Evolutionary conservation across 108 stramenopile genomes (phyloP).

Genomic region (Aurantiochytrium sp.): DNA sequence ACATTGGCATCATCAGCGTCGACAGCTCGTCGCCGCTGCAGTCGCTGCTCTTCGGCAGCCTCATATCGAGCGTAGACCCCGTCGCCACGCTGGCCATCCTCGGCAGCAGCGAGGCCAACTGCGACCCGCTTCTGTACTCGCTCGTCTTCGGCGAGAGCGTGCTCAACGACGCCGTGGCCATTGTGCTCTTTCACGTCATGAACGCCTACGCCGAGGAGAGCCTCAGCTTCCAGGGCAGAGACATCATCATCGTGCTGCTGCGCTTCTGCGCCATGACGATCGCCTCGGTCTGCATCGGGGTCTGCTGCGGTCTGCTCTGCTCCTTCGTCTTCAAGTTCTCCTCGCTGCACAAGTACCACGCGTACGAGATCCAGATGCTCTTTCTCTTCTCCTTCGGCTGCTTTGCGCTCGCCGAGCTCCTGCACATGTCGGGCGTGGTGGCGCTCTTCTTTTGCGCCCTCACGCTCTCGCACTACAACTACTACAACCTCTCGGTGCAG

Average conservation of each 20-base stretch:
- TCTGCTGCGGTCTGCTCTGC: constrained; percentile 72
- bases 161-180: constrained; percentile 94
- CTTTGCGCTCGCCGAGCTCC: constrained; percentile 82
- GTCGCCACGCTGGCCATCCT: constrained; percentile 93
- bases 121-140: constrained; percentile 83
- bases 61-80: constrained; percentile 92
- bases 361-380: constrained; percentile 83
- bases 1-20: constrained; percentile 67
- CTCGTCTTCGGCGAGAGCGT: constrained; percentile 93
- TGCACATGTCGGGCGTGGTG: constrained; percentile 87
- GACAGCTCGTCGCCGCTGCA: constrained; percentile 87
- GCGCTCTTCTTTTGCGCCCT: constrained; percentile 90
- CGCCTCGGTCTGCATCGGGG: constrained; percentile 73
- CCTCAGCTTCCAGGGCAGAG: not conserved
- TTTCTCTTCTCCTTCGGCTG: constrained; percentile 89
- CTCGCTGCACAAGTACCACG: constrained; percentile 71
- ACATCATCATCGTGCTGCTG: constrained; percentile 59
- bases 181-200: constrained; percentile 92
- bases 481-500: constrained; percentile 77
- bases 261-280: constrained; percentile 65
- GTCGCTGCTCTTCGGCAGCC: constrained; percentile 81
- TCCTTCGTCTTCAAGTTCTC: constrained; percentile 82
- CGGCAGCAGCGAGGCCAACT: constrained; percentile 66
- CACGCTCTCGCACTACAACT: constrained; percentile 86
- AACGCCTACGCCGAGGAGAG: constrained; percentile 63